phyloP scores from a whole-genome alignment of 495 filamentous ascomycete species.

The Penicillium waksmanii region DNA sequence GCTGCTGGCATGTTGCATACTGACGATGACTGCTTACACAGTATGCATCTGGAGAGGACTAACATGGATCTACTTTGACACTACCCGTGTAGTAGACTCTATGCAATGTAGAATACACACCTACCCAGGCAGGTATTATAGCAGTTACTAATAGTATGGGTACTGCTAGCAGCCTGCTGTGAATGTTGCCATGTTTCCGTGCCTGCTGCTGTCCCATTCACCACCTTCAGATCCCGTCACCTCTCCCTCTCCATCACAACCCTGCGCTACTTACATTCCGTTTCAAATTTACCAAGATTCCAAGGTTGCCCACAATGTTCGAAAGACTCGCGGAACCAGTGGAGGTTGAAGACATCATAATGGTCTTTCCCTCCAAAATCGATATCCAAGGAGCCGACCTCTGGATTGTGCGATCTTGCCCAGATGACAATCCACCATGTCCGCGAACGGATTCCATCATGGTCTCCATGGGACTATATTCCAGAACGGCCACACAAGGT shows the following conservation, averaged over 20 bases:
- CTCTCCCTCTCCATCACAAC: not conserved
- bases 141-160: too few relatives aligned
- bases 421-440: not conserved
- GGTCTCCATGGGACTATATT: not conserved
- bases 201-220: too few relatives aligned
- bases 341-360: not conserved
- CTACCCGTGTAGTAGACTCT: too few relatives aligned
- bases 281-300: not conserved
- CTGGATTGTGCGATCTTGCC: not conserved
- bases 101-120: too few relatives aligned
- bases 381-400: not conserved
- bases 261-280: not conserved
- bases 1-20: too few relatives aligned
- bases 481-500: not conserved
- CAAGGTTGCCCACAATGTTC: not conserved
- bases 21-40: too few relatives aligned
- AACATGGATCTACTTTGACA: too few relatives aligned
- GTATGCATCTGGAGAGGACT: too few relatives aligned
- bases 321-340: not conserved
- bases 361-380: not conserved
- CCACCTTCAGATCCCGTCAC: too few relatives aligned
- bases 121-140: too few relatives aligned
- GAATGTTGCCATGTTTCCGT: not conserved
- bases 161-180: too few relatives aligned
- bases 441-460: conserved; percentile 1